These are phyloP conservation scores for Pythium myriotylum DNA, from an alignment of 352 stramenopile species.

Conservation along the genomic window DNA sequence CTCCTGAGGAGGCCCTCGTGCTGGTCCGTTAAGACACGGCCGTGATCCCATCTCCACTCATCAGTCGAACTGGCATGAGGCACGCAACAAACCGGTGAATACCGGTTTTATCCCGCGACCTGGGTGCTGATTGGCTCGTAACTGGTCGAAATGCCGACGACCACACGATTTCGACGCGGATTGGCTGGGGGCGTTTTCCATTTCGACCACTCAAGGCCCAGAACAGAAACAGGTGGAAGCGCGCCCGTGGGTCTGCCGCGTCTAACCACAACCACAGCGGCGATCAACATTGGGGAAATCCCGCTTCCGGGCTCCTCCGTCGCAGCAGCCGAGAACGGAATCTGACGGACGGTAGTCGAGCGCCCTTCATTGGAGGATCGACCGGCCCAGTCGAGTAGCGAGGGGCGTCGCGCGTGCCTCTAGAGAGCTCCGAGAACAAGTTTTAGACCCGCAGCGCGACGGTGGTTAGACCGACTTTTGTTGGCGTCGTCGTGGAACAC, in stretches of 20 bases:
- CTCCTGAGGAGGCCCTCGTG: no score
- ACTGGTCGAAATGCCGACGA: slow-evolving; percentile 1
- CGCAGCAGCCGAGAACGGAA: slow-evolving; percentile 20
- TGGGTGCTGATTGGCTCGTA: slow-evolving; percentile 6
- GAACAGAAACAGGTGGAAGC: slow-evolving; percentile 11
- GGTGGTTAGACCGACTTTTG: no score
- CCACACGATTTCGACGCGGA: neutral
- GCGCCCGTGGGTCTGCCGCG: neutral
- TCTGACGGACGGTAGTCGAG: neutral
- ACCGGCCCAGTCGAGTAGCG: neutral
- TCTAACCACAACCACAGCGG: slow-evolving; percentile 10
- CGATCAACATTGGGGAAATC: slow-evolving; percentile 5
- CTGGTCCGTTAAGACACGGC: no score
- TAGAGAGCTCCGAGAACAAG: no score
- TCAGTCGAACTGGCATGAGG: neutral
- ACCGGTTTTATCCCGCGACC: neutral
- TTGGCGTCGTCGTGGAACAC: neutral
- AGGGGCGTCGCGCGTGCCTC: no score
- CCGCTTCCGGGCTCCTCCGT: slow-evolving; percentile 13
- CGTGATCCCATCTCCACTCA: slow-evolving; percentile 4
- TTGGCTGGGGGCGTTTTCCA: neutral
- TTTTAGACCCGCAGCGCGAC: neutral
- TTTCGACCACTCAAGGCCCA: slow-evolving; percentile 13
- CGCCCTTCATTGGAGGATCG: neutral
- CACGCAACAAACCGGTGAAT: neutral